phyloP scores from a whole-genome alignment of 805 yeast species.

The Kluyveromyces lactis region DNA sequence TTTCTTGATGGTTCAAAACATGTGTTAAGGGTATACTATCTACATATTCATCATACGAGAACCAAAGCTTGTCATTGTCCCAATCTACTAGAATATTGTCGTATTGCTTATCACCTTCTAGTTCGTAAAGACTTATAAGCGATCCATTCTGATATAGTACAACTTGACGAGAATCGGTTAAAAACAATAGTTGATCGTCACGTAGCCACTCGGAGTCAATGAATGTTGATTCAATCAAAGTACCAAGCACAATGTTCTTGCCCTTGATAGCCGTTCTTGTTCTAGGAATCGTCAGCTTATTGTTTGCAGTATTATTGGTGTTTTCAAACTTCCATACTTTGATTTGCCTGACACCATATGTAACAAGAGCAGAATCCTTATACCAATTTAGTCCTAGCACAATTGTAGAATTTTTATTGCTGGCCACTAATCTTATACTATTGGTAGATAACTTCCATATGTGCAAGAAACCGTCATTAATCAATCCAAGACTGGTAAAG shows the following conservation, averaged over 20 bases:
- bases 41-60: background rate
- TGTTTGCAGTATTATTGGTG: background rate
- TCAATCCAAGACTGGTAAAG: conserved; percentile 55
- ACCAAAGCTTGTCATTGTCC: conserved; percentile 3
- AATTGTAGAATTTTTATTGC: conserved; percentile 56
- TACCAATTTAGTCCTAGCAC: conserved; percentile 52
- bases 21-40: background rate
- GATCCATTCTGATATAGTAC: conserved; percentile 12
- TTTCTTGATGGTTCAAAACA: conserved; percentile 3
- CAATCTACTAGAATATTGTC: conserved; percentile 1
- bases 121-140: conserved; percentile 8
- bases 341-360: conserved; percentile 53
- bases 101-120: conserved; percentile 4
- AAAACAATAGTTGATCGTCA: conserved; percentile 15
- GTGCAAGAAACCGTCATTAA: conserved; percentile 60
- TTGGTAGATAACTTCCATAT: conserved; percentile 43
- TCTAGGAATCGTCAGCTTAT: conserved; percentile 13
- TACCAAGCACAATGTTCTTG: conserved; percentile 49
- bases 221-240: conserved; percentile 41
- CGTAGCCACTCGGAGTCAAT: conserved; percentile 26
- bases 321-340: conserved; percentile 49
- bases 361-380: conserved; percentile 38
- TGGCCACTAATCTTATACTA: conserved; percentile 34
- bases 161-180: conserved; percentile 20
- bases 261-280: conserved; percentile 39